phyloP scores from a whole-genome alignment of 1,284 basidiomycete species.

The Cutaneotrichosporon sp. region DNA sequence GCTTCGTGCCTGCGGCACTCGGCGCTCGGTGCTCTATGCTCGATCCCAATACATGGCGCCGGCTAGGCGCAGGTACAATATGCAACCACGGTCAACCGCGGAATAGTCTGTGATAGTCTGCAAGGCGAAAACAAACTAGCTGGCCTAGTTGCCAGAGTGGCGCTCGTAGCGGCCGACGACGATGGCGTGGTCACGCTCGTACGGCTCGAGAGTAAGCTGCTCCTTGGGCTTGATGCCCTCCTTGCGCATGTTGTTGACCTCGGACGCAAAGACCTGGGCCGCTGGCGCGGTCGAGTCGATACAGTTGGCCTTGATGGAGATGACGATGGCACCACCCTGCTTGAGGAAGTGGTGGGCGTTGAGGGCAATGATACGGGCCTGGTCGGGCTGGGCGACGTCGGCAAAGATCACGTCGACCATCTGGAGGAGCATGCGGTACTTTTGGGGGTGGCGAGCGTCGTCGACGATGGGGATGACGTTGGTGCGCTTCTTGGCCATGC shows the following conservation, averaged over 20 bases:
- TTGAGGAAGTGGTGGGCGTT: constrained; percentile 98
- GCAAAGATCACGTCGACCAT: constrained; percentile 96
- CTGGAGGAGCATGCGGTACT: constrained; percentile 92
- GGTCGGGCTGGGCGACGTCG: constrained; percentile 97
- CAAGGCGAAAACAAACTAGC: background rate
- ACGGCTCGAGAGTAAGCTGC: constrained; percentile 61
- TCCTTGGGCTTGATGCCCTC: constrained; percentile 81
- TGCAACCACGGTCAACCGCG: background rate
- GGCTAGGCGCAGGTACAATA: constrained; percentile 13
- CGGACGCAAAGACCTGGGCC: constrained; percentile 84
- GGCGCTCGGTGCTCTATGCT: constrained; percentile 1
- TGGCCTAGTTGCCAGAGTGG: constrained; percentile 26
- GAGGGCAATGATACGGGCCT: constrained; percentile 90
- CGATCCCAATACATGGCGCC: constrained; percentile 17
- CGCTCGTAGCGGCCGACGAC: constrained; percentile 53
- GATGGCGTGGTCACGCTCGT: constrained; percentile 57
- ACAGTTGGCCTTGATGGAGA: constrained; percentile 99
- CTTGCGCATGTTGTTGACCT: constrained; percentile 82
- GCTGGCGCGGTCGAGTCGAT: constrained; percentile 93
- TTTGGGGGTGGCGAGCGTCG: constrained; percentile 92
- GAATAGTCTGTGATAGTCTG: constrained; percentile 3
- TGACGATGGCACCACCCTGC: constrained; percentile 87
- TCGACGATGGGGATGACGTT: constrained; percentile 99
- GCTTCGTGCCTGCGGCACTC: too few species aligned
- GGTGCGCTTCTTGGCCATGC: constrained; percentile 99